Conservation (phyloP, 2,329 filamentous ascomycete genomes). For the Cryphonectria japonica region DNA sequence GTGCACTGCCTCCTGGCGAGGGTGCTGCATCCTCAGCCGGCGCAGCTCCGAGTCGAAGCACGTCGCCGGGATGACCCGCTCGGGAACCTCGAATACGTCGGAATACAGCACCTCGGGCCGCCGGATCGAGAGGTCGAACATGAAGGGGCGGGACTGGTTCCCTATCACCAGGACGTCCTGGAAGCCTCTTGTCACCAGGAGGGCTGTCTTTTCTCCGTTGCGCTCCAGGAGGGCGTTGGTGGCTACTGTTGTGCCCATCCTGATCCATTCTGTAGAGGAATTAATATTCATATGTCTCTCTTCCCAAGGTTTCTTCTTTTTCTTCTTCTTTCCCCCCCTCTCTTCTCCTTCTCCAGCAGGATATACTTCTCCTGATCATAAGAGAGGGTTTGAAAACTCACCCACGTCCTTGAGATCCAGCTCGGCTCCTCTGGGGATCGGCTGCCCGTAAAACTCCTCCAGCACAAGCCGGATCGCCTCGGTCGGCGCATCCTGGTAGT, state of each 20-base stretch:
- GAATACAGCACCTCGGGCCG: slow-evolving; percentile 68
- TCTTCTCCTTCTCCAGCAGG: too few relatives aligned
- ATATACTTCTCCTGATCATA: background rate
- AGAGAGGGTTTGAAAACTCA: background rate
- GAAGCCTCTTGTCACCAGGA: slow-evolving; percentile 69
- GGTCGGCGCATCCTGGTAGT: slow-evolving; percentile 68
- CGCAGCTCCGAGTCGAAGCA: slow-evolving; percentile 19
- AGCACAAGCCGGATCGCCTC: slow-evolving; percentile 54
- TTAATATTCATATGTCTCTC: background rate
- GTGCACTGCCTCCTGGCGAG: background rate
- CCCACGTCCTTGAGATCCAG: slow-evolving; percentile 13
- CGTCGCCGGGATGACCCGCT: slow-evolving; percentile 12
- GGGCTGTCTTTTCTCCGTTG: slow-evolving; percentile 67
- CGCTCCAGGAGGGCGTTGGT: slow-evolving; percentile 69
- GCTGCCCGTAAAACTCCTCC: slow-evolving; percentile 30
- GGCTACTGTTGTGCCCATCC: slow-evolving; percentile 72
- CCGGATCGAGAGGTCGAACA: slow-evolving; percentile 67
- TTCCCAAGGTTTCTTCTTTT: too few relatives aligned
- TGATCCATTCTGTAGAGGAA: slow-evolving; percentile 33
- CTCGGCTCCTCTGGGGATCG: slow-evolving; percentile 18
- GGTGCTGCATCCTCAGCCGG: slow-evolving; percentile 9
- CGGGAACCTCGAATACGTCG: slow-evolving; percentile 56
- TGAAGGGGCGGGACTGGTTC: slow-evolving; percentile 67
- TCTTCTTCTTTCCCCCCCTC: too few relatives aligned
- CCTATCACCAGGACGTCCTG: slow-evolving; percentile 70